Evolutionary conservation across 1,284 basidiomycete genomes (phyloP), one percentile per base, ranked within the genome.

Genomic region (Vanrija humicola): DNA sequence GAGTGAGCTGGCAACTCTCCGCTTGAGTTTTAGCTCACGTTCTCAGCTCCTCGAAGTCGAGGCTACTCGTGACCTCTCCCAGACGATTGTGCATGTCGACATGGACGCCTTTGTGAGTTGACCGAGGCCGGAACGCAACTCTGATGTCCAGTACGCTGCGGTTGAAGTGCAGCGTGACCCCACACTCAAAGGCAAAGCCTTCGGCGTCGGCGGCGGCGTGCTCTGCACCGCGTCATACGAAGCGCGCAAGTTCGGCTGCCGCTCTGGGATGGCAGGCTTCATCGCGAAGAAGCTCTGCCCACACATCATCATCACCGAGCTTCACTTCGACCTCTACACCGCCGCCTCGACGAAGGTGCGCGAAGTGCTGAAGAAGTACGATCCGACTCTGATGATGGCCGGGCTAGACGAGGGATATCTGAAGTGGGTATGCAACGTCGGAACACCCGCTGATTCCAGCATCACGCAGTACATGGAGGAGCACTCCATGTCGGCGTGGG

Each of bases 201-300:
- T 95, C 69, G 93, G 86, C 10, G 93, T 95, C 59, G 69, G 86
- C 70, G 61, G 58, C 44, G 89, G 89, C 7, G 87, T 95, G 4
- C 73, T 95, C 16, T 85, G 82, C 3, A 96, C 92, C 0, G 90
- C 92, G 16, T 76, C 74, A 88, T 96, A 96, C 61, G 91, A 92
- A 70, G 93, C 93, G 1, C 82, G 92, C 48, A 90, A 88, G 69
- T 92, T 82, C 64, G 92, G 92, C 0, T 87, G 89, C 34, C 84
- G 91, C 25, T 91, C 89, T 5, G 91, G 89, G 28, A 94, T 94
- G 91, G 83, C 90, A 82, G 89, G 84, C 46, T 94, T 93, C 72
- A 86, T 98, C 43, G 95, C 94, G 15, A 88, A 87, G 78, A 94
- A 91, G 67, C 83, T 98, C 9, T 98, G 93, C 70, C 93, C 94